Evolutionary conservation across 1,284 basidiomycete species (phyloP), one percentile per base, ranked within the genome.

Genomic region (Rhodofomes roseus): DNA sequence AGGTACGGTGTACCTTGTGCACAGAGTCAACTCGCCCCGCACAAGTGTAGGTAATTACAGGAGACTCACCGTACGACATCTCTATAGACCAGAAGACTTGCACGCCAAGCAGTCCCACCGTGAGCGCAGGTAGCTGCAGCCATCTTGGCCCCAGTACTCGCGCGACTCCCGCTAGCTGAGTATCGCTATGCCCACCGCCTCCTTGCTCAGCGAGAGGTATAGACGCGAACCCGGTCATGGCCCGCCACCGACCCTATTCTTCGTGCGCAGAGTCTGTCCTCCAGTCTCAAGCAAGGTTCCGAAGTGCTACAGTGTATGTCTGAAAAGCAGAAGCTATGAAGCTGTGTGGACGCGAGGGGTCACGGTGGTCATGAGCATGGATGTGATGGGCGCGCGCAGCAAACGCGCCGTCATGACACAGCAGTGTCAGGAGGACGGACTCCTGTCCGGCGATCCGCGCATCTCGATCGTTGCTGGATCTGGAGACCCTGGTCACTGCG

Each of bases 1-100:
- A 98, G 81, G 74, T 96, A 98, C 0, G 96, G 96, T 0, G 95
- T 92, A n/a, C 90, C 93, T 68, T 46, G 22, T 20, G 34, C 50
- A 11, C 20, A 34, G 8, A 36, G 31, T 37, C 31, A 36, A 9
- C 7, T 36, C 31, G 18, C 29, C 8, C 52, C 16, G 29, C 36
- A 23, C 12, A 44, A 27, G 56, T 8, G 4, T 9, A 4, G 20
- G 16, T 29, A 14, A 44, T n/a, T 12, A 71, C 81, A 62, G 43
- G 23, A 25, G 22, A 18, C 46, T 48, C 62, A 90, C 90, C 92
- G 67, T 95, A 94, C 1, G 90, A 90, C 91, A 96, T 94, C 71
- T 96, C 93, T 3, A 95, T 88, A 1, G 90, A 92, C 93, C 93
- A 96, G 57, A 95, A 84, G 64, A 93, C 85, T 71, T 93, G 91